These are phyloP conservation scores for Dactylellina leptospora DNA, from an alignment of 2,329 filamentous ascomycete species.

Conservation along the genomic window DNA sequence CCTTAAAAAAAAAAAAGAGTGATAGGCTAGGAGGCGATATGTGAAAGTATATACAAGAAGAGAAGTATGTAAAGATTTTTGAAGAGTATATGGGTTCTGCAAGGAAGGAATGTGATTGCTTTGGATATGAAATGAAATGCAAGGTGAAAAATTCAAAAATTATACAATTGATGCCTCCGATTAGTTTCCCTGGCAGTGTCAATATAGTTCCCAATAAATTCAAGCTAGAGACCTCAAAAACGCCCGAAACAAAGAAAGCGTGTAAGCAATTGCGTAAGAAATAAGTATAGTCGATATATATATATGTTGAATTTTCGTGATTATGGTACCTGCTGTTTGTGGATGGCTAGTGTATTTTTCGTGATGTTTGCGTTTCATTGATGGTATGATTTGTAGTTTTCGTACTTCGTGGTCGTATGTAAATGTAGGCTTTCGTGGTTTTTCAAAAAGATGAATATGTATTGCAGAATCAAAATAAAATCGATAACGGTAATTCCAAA, in stretches of 20 bases:
- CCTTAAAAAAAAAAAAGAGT: constrained; percentile 18
- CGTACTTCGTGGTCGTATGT: neutral
- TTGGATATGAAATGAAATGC: constrained; percentile 46
- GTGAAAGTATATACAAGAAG: constrained; percentile 52
- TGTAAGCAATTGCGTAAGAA: constrained; percentile 10
- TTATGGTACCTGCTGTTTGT: constrained; percentile 18
- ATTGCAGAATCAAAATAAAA: constrained; percentile 10
- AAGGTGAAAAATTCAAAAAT: constrained; percentile 60
- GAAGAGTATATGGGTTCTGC: no score
- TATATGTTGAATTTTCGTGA: constrained; percentile 38
- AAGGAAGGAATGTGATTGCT: constrained; percentile 46
- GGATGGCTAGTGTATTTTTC: constrained; percentile 20
- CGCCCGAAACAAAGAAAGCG: constrained; percentile 27
- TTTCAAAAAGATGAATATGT: constrained; percentile 7
- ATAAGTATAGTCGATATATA: constrained; percentile 10
- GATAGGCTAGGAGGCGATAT: constrained; percentile 50
- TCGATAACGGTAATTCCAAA: constrained; percentile 4
- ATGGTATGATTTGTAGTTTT: neutral
- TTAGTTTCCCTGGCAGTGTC: constrained; percentile 49
- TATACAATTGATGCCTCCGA: constrained; percentile 59
- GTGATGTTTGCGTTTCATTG: constrained; percentile 10
- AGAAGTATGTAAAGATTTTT: constrained; percentile 23
- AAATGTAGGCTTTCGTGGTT: constrained; percentile 18
- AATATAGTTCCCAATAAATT: constrained; percentile 57
- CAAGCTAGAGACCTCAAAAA: constrained; percentile 57